Evolutionary conservation across 345 rosid species (phyloP).

Genomic region (Dipteronia dyeriana): DNA sequence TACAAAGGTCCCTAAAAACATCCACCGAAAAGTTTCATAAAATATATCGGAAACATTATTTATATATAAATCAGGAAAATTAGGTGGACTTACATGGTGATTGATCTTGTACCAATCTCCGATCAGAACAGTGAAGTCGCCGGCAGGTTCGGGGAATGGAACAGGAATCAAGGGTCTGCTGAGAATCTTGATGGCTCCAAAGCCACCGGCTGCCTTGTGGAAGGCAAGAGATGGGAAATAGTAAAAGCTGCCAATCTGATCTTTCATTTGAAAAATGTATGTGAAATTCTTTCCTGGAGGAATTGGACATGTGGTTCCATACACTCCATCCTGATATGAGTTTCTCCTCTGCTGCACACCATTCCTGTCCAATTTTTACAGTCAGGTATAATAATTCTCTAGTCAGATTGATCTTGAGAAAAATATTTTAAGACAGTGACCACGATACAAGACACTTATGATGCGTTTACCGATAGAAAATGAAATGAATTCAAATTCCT

Average conservation of each 20-base stretch:
- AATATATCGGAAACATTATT: background rate
- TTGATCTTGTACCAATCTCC: conserved; percentile 80
- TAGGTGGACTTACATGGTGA: conserved; percentile 52
- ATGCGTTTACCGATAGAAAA: too few relatives aligned
- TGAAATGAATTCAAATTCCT: too few relatives aligned
- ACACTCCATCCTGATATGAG: conserved; percentile 84
- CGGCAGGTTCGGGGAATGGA: conserved; percentile 79
- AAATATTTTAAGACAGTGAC: too few relatives aligned
- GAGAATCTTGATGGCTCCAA: conserved; percentile 74
- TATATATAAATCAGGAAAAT: background rate
- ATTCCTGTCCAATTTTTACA: conserved; percentile 47
- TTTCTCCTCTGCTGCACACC: conserved; percentile 91
- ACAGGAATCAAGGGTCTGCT: conserved; percentile 87
- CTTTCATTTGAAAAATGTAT: conserved; percentile 78
- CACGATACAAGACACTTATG: too few relatives aligned
- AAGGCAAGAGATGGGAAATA: conserved; percentile 92
- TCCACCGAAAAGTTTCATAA: background rate
- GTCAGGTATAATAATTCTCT: too few relatives aligned
- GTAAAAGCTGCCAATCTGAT: conserved; percentile 88
- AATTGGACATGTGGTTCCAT: conserved; percentile 96
- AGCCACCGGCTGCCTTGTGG: conserved; percentile 95
- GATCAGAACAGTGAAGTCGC: conserved; percentile 74
- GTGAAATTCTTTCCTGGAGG: conserved; percentile 92
- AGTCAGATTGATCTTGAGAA: too few relatives aligned
- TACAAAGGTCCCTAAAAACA: too few relatives aligned